These are phyloP conservation scores for Trichoderma sp. DNA, from an alignment of 2,329 filamentous ascomycete genomes.

Conservation along the genomic window DNA sequence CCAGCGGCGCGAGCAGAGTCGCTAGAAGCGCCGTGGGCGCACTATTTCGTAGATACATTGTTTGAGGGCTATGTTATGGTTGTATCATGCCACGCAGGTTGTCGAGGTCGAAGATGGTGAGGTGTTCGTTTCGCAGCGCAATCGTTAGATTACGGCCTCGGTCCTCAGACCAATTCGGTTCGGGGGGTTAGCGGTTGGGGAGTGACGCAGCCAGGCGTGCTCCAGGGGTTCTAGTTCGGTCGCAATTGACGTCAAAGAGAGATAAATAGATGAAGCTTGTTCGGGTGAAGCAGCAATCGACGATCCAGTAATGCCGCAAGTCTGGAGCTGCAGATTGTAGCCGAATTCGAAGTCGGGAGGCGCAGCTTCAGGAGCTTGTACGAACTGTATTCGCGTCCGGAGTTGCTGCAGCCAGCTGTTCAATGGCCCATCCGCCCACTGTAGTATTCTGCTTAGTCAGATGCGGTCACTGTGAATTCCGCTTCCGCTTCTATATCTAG, in stretches of 20 bases:
- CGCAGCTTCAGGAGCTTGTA: conserved; percentile 11
- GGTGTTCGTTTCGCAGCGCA: background rate
- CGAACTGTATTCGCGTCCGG: background rate
- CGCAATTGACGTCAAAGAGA: background rate
- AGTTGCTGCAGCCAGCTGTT: background rate
- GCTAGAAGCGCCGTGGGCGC: conserved; percentile 54
- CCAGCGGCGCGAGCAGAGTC: conserved; percentile 51
- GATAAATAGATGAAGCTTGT: background rate
- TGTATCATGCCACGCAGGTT: conserved; percentile 33
- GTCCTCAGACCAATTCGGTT: background rate
- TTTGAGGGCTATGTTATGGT: conserved; percentile 31
- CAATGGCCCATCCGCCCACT: background rate
- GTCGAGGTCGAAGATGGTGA: background rate
- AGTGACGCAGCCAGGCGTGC: conserved; percentile 23
- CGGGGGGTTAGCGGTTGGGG: background rate
- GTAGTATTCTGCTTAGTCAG: background rate
- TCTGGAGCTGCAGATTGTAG: background rate
- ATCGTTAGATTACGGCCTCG: background rate
- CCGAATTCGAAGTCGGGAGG: background rate
- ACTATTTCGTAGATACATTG: conserved; percentile 49
- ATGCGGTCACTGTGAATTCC: background rate
- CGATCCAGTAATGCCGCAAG: background rate
- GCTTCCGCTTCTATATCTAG: background rate
- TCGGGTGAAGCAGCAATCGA: background rate
- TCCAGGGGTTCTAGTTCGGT: background rate